phyloP scores from a whole-genome alignment of 2,329 filamentous ascomycete genomes.

The Curvularia hawaiiensis region DNA sequence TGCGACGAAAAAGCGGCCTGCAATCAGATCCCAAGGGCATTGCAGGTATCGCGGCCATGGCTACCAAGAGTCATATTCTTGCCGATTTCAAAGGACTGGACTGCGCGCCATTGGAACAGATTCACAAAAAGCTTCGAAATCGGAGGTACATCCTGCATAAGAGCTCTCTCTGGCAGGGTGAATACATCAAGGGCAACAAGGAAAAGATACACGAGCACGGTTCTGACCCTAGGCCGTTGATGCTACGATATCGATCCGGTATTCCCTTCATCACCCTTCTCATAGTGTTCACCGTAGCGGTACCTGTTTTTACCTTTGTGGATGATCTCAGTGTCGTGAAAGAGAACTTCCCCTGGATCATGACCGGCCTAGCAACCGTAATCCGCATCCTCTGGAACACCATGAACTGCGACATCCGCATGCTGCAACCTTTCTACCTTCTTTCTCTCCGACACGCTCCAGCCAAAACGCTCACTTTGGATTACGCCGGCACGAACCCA shows the following conservation, averaged over 20 bases:
- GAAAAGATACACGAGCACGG: constrained; percentile 54
- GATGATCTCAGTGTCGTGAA: constrained; percentile 58
- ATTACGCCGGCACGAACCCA: constrained; percentile 75
- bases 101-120: constrained; percentile 67
- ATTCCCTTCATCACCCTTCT: constrained; percentile 66
- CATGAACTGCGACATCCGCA: constrained; percentile 71
- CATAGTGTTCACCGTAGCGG: constrained; percentile 60
- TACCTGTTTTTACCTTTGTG: constrained; percentile 68
- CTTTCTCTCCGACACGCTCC: constrained; percentile 69
- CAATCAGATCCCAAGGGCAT: constrained; percentile 73
- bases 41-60: constrained; percentile 76
- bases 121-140: constrained; percentile 69
- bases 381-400: constrained; percentile 73
- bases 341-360: constrained; percentile 66
- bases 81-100: constrained; percentile 77
- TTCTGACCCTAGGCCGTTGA: constrained; percentile 66
- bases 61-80: constrained; percentile 73
- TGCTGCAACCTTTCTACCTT: constrained; percentile 77
- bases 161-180: constrained; percentile 70
- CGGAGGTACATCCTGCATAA: constrained; percentile 73
- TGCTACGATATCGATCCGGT: constrained; percentile 66
- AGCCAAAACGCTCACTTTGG: constrained; percentile 68
- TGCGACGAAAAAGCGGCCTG: constrained; percentile 69
- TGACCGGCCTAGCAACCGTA: constrained; percentile 68
- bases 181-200: constrained; percentile 55